These are phyloP conservation scores for Sambucus nigra DNA, from an alignment of 129 eudicot species.

Conservation along the genomic window DNA sequence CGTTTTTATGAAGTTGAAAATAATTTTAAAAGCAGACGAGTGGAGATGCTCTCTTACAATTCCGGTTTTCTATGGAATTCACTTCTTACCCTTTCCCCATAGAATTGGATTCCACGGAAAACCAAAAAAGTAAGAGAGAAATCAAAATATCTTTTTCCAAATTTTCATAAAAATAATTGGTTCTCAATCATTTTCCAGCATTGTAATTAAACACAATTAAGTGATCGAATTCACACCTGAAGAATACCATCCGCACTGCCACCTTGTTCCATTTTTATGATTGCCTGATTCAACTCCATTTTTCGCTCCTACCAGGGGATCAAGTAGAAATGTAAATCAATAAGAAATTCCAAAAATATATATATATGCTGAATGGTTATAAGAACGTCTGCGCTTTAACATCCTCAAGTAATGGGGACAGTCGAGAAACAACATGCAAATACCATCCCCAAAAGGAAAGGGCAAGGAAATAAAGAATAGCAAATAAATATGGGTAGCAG, in stretches of 20 bases:
- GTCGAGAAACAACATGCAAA: neutral
- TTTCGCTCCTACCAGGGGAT: conserved; percentile 64
- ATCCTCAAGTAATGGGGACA: neutral
- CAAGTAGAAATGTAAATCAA: conserved; percentile 14
- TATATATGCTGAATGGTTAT: conserved; percentile 1
- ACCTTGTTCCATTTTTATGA: conserved; percentile 91
- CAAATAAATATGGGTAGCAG: neutral
- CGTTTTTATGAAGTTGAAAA: no score
- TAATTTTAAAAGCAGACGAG: no score
- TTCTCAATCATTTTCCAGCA: neutral
- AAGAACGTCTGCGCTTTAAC: neutral
- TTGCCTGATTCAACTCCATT: conserved; percentile 85
- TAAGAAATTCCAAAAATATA: neutral
- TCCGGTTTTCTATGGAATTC: no score
- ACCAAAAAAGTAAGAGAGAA: no score
- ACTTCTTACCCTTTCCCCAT: no score
- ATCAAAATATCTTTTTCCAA: neutral
- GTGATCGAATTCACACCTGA: conserved; percentile 60
- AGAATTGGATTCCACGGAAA: no score
- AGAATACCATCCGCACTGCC: conserved; percentile 98
- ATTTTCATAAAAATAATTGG: neutral
- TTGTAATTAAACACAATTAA: neutral
- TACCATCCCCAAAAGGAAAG: neutral
- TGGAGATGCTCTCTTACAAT: no score
- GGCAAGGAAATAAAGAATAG: neutral